These are phyloP conservation scores for Eucalyptus curtisii DNA, from an alignment of 345 rosid species.

Conservation along the genomic window DNA sequence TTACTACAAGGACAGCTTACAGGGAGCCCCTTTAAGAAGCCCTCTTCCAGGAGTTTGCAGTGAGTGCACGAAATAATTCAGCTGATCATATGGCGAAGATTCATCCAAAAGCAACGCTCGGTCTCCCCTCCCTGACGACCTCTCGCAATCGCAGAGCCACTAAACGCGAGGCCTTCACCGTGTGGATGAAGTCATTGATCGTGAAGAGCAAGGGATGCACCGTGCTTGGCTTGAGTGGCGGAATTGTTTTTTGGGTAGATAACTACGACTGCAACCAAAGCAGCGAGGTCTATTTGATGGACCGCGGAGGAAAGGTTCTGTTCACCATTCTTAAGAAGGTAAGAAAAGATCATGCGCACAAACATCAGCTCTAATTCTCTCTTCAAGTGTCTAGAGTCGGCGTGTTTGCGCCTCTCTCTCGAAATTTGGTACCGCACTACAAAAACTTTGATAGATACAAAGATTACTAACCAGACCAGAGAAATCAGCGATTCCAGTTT, in stretches of 20 bases:
- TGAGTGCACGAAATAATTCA: neutral
- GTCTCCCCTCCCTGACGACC: neutral
- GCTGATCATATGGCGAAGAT: neutral
- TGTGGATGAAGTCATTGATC: slow-evolving; percentile 2
- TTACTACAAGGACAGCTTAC: neutral
- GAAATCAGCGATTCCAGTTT: neutral
- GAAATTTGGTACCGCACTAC: neutral
- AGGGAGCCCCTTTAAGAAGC: neutral
- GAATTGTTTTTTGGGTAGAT: neutral
- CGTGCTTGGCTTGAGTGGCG: neutral
- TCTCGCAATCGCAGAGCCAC: neutral
- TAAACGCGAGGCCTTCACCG: neutral
- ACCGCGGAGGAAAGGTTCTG: neutral
- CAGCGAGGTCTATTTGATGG: neutral
- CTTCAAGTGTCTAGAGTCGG: neutral
- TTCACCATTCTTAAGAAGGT: neutral
- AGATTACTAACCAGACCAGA: neutral
- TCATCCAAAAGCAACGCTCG: neutral
- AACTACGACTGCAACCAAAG: neutral
- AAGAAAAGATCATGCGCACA: neutral
- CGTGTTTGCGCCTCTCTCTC: neutral
- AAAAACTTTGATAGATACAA: neutral
- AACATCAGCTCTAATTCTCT: neutral
- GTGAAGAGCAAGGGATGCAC: neutral
- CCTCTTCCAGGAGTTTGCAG: neutral